Conservation (phyloP, 116 monocot genomes). For the Iris pallida region DNA sequence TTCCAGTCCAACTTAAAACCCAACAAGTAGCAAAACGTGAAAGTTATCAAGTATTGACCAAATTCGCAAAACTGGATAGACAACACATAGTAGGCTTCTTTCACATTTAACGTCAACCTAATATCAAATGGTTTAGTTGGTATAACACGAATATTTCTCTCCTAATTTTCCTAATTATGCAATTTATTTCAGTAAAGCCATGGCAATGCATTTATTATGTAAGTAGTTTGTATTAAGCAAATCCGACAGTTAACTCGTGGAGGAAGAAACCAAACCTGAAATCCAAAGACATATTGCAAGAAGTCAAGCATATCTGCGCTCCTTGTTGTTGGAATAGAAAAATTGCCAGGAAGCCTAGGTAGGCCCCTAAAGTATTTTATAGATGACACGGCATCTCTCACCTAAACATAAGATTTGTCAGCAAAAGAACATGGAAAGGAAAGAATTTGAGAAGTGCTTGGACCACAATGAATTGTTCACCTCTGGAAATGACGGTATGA, state of each 20-base stretch:
- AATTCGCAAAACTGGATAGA: background rate
- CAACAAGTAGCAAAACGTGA: background rate
- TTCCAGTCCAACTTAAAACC: background rate
- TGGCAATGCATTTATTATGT: too few relatives aligned
- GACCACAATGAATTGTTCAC: constrained; percentile 19
- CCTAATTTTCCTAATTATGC: too few relatives aligned
- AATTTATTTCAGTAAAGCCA: too few relatives aligned
- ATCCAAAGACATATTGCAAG: constrained; percentile 87
- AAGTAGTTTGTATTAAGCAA: too few relatives aligned
- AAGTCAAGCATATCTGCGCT: constrained; percentile 84
- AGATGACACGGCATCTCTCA: constrained; percentile 73
- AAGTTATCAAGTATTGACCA: background rate
- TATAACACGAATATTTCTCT: too few relatives aligned
- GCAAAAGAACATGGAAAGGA: background rate
- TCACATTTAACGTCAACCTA: background rate
- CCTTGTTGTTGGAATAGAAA: constrained; percentile 54
- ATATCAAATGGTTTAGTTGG: too few relatives aligned
- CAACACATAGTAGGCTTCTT: background rate
- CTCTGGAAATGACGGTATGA: constrained; percentile 60
- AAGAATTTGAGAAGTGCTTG: background rate
- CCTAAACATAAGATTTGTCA: constrained; percentile 28
- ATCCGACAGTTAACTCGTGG: background rate
- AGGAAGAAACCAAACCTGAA: constrained; percentile 59
- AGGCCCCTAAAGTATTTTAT: constrained; percentile 63
- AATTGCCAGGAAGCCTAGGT: constrained; percentile 64